Evolutionary conservation across 805 yeast species (phyloP).

Genomic region (Barnettozyma sucrosica): DNA sequence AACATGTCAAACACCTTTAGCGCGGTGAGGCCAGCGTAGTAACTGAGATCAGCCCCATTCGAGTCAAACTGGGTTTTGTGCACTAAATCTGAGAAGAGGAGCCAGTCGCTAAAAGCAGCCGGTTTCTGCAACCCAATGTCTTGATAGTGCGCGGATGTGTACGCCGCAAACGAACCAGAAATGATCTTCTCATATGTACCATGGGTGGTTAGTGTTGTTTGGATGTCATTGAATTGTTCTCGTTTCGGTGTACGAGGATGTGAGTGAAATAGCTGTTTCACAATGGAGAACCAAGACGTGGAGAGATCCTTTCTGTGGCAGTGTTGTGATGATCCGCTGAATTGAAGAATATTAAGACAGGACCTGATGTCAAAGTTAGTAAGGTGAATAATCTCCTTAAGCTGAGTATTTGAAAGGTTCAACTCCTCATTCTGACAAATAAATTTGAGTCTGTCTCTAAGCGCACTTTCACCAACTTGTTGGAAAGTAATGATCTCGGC

Average conservation of each 20-base stretch:
- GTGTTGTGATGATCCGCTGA: constrained; percentile 30
- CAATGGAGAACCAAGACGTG: constrained; percentile 60
- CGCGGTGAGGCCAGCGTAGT: constrained; percentile 52
- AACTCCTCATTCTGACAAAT: constrained; percentile 54
- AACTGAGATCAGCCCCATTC: constrained; percentile 38
- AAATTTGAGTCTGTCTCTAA: constrained; percentile 42
- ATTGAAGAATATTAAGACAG: constrained; percentile 79
- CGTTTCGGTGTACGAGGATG: constrained; percentile 39
- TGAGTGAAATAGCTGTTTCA: constrained; percentile 55
- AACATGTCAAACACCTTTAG: constrained; percentile 60
- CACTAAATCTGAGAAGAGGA: constrained; percentile 62
- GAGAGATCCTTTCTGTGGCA: constrained; percentile 50
- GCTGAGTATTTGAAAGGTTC: constrained; percentile 38
- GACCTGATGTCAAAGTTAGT: constrained; percentile 83
- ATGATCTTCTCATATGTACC: constrained; percentile 57
- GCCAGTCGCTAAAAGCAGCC: constrained; percentile 64
- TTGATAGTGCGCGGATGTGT: constrained; percentile 54
- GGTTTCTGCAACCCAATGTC: constrained; percentile 63
- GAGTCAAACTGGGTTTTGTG: constrained; percentile 36
- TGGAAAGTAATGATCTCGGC: constrained; percentile 68
- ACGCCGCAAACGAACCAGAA: constrained; percentile 65
- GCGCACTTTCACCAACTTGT: constrained; percentile 45
- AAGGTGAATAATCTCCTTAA: constrained; percentile 61
- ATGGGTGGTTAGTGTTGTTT: constrained; percentile 37
- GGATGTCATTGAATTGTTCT: constrained; percentile 42